phyloP scores from a whole-genome alignment of 495 filamentous ascomycete species.

The Aspergillus conjunctus region DNA sequence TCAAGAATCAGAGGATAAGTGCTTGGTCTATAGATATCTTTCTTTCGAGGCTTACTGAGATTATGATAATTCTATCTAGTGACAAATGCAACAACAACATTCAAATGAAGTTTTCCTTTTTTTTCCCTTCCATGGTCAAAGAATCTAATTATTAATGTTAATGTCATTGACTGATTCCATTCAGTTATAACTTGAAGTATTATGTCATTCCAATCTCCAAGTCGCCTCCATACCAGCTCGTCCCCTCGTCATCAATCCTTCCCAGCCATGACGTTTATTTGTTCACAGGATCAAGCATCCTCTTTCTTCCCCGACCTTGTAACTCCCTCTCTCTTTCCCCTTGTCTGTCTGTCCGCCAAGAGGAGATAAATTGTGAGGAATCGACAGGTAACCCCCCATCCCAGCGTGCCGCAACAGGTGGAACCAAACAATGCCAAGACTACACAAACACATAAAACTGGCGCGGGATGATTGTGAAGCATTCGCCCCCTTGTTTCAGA shows the following conservation, averaged over 20 bases:
- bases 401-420: conserved; percentile 13
- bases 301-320: conserved; percentile 4
- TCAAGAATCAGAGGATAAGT: not conserved
- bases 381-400: not conserved
- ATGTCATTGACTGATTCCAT: not conserved
- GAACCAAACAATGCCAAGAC: conserved; percentile 30
- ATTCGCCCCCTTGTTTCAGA: conserved; percentile 33
- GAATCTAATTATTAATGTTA: not conserved
- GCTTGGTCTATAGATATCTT: too few relatives aligned
- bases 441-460: conserved; percentile 30
- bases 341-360: conserved; percentile 7
- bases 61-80: not conserved
- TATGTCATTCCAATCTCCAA: not conserved
- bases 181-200: not conserved
- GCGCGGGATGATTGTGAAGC: conserved; percentile 33
- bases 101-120: not conserved
- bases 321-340: not conserved
- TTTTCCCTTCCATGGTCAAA: not conserved
- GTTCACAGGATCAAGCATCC: not conserved
- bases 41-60: not conserved
- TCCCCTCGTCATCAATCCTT: not conserved
- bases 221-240: not conserved
- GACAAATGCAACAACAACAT: not conserved
- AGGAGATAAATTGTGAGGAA: conserved; percentile 8
- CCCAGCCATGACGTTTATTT: not conserved